Percentiles rank a stretch among this genome's conserved stretches.
Evolutionary conservation across 495 filamentous ascomycete species (phyloP).

Genomic region (Trypethelium eluteriae): DNA sequence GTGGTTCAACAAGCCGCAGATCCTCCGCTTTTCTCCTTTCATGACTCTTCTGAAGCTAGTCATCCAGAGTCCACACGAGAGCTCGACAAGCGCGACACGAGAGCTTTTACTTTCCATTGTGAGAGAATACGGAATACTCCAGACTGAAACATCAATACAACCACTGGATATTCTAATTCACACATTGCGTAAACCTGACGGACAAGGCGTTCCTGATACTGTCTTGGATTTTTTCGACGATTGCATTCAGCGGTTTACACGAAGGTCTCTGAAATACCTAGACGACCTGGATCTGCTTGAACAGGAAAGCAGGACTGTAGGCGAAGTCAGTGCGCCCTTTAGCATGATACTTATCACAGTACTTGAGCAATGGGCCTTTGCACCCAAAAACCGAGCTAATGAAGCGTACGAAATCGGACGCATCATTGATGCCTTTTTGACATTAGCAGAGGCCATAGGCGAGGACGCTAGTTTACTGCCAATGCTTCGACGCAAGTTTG

Average conservation of each 20-base stretch:
- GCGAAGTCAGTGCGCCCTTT: slow-evolving; percentile 14
- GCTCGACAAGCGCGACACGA: slow-evolving; percentile 40
- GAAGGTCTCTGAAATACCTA: slow-evolving; percentile 66
- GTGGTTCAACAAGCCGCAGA: slow-evolving; percentile 67
- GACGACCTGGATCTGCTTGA: slow-evolving; percentile 32
- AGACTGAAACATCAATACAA: slow-evolving; percentile 32
- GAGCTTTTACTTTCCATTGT: slow-evolving; percentile 44
- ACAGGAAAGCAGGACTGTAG: neutral
- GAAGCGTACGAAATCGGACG: neutral
- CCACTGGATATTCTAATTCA: slow-evolving; percentile 49
- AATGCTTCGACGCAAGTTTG: neutral
- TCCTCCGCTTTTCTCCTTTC: slow-evolving; percentile 52
- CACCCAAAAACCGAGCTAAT: slow-evolving; percentile 40
- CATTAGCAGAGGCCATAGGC: neutral
- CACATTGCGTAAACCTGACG: slow-evolving; percentile 36
- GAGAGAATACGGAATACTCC: slow-evolving; percentile 45
- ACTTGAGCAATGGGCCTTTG: slow-evolving; percentile 70
- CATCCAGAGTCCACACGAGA: slow-evolving; percentile 35
- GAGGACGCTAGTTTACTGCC: neutral
- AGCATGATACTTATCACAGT: slow-evolving; percentile 57
- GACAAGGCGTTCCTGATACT: slow-evolving; percentile 19
- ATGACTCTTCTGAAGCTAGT: slow-evolving; percentile 51
- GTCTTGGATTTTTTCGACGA: slow-evolving; percentile 70
- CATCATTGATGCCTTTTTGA: neutral
- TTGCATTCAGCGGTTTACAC: slow-evolving; percentile 60